Percentiles rank a stretch among this genome's conserved stretches.
These are phyloP conservation scores for Linaria vulgaris DNA, from an alignment of 257 asterid species.

Conservation along the genomic window DNA sequence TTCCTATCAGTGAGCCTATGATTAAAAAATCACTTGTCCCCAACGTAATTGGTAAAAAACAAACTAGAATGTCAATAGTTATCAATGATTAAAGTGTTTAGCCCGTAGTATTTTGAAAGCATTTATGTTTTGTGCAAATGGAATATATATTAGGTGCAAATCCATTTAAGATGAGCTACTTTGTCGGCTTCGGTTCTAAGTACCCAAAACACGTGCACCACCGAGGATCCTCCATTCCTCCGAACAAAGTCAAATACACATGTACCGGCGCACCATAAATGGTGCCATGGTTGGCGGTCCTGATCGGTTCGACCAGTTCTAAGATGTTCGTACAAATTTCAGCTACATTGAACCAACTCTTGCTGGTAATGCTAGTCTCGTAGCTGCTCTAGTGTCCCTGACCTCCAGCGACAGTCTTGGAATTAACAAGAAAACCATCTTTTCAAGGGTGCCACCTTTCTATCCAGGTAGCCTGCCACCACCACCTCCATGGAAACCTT, in stretches of 20 bases:
- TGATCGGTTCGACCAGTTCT: slow-evolving; percentile 65
- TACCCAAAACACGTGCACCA: slow-evolving; percentile 78
- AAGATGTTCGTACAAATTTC: slow-evolving; percentile 55
- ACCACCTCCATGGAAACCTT: no score
- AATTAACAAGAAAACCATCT: slow-evolving; percentile 62
- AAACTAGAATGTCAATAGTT: no score
- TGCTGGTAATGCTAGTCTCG: slow-evolving; percentile 88
- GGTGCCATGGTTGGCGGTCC: slow-evolving; percentile 98
- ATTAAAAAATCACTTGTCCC: no score
- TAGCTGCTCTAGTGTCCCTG: slow-evolving; percentile 79
- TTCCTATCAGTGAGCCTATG: no score
- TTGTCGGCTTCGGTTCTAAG: slow-evolving; percentile 56
- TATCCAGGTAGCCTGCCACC: slow-evolving; percentile 69
- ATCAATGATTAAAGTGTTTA: no score
- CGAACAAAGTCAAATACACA: slow-evolving; percentile 46
- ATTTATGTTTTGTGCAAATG: slow-evolving; percentile 37
- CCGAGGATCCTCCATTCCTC: slow-evolving; percentile 84
- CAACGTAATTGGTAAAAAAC: no score
- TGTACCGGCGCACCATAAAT: slow-evolving; percentile 65
- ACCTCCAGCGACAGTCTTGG: slow-evolving; percentile 53
- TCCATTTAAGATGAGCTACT: slow-evolving; percentile 80
- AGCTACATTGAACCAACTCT: slow-evolving; percentile 85
- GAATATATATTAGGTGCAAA: slow-evolving; percentile 72
- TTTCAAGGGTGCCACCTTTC: slow-evolving; percentile 76
- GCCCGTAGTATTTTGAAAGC: background rate